Percentiles rank a stretch among this genome's conserved stretches.
Conservation (phyloP, 2,329 filamentous ascomycete species). For the Xylariales sp. region DNA sequence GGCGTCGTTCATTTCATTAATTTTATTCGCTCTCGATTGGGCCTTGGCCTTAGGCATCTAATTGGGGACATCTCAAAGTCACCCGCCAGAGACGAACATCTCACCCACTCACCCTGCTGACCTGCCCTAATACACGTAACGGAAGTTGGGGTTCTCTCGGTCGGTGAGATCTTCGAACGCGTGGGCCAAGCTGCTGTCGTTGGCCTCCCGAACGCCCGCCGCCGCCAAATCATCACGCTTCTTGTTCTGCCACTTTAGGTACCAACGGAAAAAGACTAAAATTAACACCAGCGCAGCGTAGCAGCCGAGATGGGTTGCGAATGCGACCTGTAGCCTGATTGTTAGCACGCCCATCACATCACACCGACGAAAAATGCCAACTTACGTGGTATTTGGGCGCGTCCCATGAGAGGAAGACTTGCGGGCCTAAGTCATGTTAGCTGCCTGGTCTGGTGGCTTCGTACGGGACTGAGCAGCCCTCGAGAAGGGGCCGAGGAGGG, state of each 20-base stretch:
- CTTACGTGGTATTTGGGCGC: conserved; percentile 69
- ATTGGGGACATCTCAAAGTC: background rate
- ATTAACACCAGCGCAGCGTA: conserved; percentile 70
- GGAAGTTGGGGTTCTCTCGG: conserved; percentile 52
- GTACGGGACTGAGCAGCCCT: background rate
- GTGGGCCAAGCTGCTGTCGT: conserved; percentile 45
- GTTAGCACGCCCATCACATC: conserved; percentile 16
- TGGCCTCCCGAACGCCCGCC: conserved; percentile 46
- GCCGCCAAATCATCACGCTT: conserved; percentile 47
- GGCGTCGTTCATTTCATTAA: background rate
- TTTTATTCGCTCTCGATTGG: background rate
- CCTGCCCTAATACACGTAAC: conserved; percentile 48
- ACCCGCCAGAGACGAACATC: background rate
- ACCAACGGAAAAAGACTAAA: conserved; percentile 68
- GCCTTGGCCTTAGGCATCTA: background rate
- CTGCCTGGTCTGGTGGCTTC: background rate
- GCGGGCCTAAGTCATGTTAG: conserved; percentile 59
- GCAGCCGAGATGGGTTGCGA: conserved; percentile 76
- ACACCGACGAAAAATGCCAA: background rate
- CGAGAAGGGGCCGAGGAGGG: conserved; percentile 7
- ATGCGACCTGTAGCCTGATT: conserved; percentile 62
- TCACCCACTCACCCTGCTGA: background rate
- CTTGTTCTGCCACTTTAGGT: conserved; percentile 67
- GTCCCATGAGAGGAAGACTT: conserved; percentile 71
- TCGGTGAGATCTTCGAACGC: conserved; percentile 53